A percentile compares a stretch with the other conserved stretches of the same genome.
These are phyloP conservation scores for Coniochaeta sp. DNA, from an alignment of 2,329 filamentous ascomycete species.

Conservation along the genomic window DNA sequence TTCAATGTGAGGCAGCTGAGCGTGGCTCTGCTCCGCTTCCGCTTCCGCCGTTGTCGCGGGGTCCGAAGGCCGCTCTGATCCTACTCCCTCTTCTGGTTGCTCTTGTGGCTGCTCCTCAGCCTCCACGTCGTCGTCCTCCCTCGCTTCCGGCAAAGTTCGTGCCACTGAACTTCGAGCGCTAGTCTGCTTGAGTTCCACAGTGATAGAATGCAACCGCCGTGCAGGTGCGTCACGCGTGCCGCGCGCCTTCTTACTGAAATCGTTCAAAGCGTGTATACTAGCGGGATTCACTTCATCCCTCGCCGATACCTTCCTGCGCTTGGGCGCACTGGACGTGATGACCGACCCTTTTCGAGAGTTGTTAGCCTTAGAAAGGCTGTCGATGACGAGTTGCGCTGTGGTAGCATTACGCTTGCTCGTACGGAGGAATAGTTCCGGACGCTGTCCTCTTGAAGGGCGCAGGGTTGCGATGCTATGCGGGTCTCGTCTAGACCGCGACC, in stretches of 20 bases:
- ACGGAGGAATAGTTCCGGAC: not conserved
- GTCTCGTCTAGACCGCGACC: not conserved
- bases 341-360: not conserved
- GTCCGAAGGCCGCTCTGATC: too few relatives aligned
- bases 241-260: not conserved
- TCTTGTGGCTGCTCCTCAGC: not conserved
- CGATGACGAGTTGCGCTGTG: not conserved
- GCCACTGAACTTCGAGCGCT: not conserved
- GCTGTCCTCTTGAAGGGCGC: not conserved
- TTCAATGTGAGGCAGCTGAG: not conserved
- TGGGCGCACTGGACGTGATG: not conserved
- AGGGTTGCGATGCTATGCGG: not conserved
- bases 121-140: not conserved
- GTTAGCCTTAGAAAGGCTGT: not conserved
- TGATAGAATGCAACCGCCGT: not conserved
- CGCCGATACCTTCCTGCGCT: not conserved
- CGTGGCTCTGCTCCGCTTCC: not conserved
- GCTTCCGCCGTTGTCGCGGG: not conserved
- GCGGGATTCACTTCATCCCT: not conserved
- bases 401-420: not conserved
- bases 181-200: not conserved
- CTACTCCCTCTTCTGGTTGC: not conserved
- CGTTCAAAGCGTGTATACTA: not conserved
- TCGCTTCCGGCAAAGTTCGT: not conserved
- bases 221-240: not conserved